Conservation (phyloP, 148 eudicot species). For the Rhododendron vialii region DNA sequence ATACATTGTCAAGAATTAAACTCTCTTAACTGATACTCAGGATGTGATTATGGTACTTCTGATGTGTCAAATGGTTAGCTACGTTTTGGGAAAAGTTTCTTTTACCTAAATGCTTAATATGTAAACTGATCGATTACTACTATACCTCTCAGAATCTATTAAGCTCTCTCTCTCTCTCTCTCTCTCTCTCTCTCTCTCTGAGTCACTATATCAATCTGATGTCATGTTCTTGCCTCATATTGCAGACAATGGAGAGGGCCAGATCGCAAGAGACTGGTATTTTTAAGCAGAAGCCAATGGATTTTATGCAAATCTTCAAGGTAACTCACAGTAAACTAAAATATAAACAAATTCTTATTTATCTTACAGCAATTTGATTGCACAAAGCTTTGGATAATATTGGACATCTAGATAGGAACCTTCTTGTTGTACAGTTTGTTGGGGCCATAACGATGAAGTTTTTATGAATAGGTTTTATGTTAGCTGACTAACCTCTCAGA, state of each 20-base stretch:
- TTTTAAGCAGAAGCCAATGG: conserved; percentile 80
- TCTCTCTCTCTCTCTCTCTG: background rate
- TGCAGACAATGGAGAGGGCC: conserved; percentile 97
- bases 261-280: conserved; percentile 76
- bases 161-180: background rate
- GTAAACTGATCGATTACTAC: background rate
- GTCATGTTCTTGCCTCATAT: conserved; percentile 19
- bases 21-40: background rate
- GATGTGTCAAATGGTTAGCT: background rate
- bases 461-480: background rate
- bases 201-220: background rate
- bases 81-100: background rate
- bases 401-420: background rate
- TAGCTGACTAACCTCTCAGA: background rate
- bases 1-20: background rate
- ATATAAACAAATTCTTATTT: background rate
- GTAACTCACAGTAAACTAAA: conserved; percentile 27
- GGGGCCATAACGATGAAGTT: background rate
- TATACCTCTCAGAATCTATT: background rate
- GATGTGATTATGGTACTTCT: background rate
- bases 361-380: background rate
- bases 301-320: conserved; percentile 86
- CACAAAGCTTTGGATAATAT: background rate
- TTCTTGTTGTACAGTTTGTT: background rate
- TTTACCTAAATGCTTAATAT: background rate